Base-by-base conservation (phyloP, 116 monocot genomes). In the Phalaenopsis hybrid region DNA sequence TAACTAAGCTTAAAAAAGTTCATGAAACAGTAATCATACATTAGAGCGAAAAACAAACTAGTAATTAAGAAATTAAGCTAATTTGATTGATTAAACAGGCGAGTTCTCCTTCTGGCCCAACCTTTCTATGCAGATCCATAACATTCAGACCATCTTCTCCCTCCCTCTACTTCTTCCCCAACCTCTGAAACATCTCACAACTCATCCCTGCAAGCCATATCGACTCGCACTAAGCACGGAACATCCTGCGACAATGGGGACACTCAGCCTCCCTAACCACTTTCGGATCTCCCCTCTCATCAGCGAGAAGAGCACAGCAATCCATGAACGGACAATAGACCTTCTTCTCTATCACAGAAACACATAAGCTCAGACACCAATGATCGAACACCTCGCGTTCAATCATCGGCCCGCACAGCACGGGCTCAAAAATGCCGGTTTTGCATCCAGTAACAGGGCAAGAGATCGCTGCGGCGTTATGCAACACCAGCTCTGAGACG, bases 181-280 rank as follows among this genome's bases (percentile, higher is more conserved):
- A 49, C 51, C 18, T 55, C 69, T 77, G 74, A 65, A 68, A 84
- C 20, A 58, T 73, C 70, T 89, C 77, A 50, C 89, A 89, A 31
- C 25, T 76, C 25, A 82, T 4, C 16, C 58, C 86, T 3, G 45
- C 7, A 45, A 86, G 89, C 89, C 89, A 89, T 0, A 84, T 72
- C 61, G 82, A 86, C 46, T 85, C 74, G 48, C 87, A 91, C 68
- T 78, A 75, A 8, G 72, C 83, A 51, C 91, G 88, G 65, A 88
- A 86, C 75, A 79, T 16, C 75, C 88, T 80, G 9, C 46, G 21
- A 55, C 91, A 91, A 31, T 83, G 75, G 5, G 84, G 86, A 75
- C 91, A 91, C 79, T 46, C 78, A 9, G 81, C 17, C 48, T 80
- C 67, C 59, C 15, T 80, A 20, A 87, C n/a, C 31, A 68, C 50